Base-by-base conservation (phyloP, 495 filamentous ascomycete species). In the Annulohypoxylon nitens region DNA sequence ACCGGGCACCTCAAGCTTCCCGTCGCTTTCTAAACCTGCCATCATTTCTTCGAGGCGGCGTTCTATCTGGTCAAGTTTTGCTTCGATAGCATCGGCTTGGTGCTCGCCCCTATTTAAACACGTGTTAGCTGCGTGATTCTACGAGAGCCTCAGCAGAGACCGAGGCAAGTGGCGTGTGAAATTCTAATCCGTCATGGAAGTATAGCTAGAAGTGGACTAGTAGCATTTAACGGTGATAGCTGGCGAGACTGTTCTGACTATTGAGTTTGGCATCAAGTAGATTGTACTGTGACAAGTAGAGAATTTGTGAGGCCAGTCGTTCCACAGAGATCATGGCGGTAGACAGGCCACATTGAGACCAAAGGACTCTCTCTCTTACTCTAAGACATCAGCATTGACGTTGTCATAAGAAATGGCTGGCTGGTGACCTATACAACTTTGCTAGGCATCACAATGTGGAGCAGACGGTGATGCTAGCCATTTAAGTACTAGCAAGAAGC, bases 11-110 rank as follows among this genome's bases (percentile, higher is more conserved):
- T 47, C 43, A 20, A 47, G n/a, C 43, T 53, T 60, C 41, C 4
- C 59, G 36, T 69, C 45, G 37, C 9, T 20, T 64, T 83, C 81
- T 47, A 85, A 65, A 34, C 77, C 80, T 43, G 85, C 84, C 20
- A 89, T 76, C 5, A 89, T 67, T 54, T 80, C 83, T 62, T 89
- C 87, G 41, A 89, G 83, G 73, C 85, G 88, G 68, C 73, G 81
- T 75, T 89, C 87, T 20, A 89, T 71, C 37, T 51, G 83, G 7
- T 81, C 81, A 63, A 89, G 75, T 60, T 82, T 83, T n/a, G 83
- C 78, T 75, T 89, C 87, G n/a, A 89, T 78, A 60, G 81, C 81
- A 10, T 83, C 71, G 26, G 87, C 87, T 18, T 87, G 83, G 70
- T 83, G 82, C 67, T 89, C 87, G 67, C 87, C 87, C 77, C 87